Evolutionary conservation across 768 basidiomycete species (phyloP), one percentile per base, ranked within the genome.

Genomic region (Favolaschia claudopus): DNA sequence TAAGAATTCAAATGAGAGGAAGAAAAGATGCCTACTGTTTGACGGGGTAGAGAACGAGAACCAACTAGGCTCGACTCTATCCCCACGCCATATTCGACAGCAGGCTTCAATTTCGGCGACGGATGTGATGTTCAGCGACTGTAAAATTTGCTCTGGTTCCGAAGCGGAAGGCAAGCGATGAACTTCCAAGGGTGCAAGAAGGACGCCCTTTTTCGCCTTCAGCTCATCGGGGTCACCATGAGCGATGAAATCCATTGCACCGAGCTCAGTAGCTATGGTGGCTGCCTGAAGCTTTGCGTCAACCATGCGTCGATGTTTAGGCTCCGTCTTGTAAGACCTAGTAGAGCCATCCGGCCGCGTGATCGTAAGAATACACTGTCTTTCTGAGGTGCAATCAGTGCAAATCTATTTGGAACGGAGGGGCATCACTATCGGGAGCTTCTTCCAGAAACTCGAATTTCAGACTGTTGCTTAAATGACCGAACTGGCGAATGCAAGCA

Each of bases 341-440:
- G 72, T 71, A 2, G 69, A 55, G 17, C 85, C 86, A 29, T 82
- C 77, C 0, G 85, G 86, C 20, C 81, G 84, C 2, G 77, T 83
- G 55, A 89, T 82, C 1, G 85, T 87, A 36, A 89, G 68, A 45
- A 86, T 85, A 62, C 89, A 88, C 50, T 83, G 82, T 65, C 83
- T 86, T 58, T 67, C 86, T 89, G 65, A 31, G 13, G 31, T 25
- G 40, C n/a, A 24, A 24, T 51, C 42, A 8, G 34, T n/a, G 22
- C 49, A 40, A 25, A 28, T 15, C 15, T 15, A 32, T 20, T 55
- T 39, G 24, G 17, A 24, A 25, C 33, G 19, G 5, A 42, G 3
- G 27, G 25, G 58, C 40, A 13, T 48, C 60, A 84, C 82, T 73
- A 28, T 67, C 70, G 1, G 75, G 67, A 19, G 69, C 61, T 36